Conservation (phyloP, 129 eudicot species). For the Flaveria brownii region DNA sequence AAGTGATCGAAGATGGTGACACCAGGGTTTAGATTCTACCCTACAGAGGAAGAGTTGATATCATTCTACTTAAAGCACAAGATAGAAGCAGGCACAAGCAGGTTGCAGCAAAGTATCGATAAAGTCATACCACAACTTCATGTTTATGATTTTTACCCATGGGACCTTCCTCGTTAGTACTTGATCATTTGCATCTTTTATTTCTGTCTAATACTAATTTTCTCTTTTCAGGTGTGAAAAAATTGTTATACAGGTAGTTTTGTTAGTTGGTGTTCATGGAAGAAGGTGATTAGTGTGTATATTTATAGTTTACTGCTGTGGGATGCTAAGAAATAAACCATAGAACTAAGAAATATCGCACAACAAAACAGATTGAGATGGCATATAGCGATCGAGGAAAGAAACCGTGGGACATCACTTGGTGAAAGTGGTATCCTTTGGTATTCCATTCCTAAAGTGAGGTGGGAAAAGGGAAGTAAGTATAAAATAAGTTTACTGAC, state of each 20-base stretch:
- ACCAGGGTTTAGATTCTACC: slow-evolving; percentile 63
- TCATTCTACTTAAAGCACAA: slow-evolving; percentile 46
- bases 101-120: slow-evolving; percentile 4
- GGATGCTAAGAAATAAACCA: too few species aligned
- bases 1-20: background rate
- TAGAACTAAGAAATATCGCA: too few species aligned
- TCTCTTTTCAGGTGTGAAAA: too few species aligned
- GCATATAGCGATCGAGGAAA: too few species aligned
- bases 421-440: too few species aligned
- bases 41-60: slow-evolving; percentile 63
- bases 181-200: background rate
- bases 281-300: background rate
- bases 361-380: too few species aligned
- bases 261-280: background rate
- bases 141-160: background rate
- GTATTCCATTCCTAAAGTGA: too few species aligned
- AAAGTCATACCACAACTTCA: slow-evolving; percentile 40
- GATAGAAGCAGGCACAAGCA: slow-evolving; percentile 29
- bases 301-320: background rate
- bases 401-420: too few species aligned
- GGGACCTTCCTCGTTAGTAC: slow-evolving; percentile 18
- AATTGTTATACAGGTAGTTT: too few species aligned
- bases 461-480: too few species aligned
- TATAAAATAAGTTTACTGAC: too few species aligned
- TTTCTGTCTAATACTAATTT: too few species aligned